Conservation (phyloP, 1,139 yeast genomes). For the Pneumocystis murina region DNA sequence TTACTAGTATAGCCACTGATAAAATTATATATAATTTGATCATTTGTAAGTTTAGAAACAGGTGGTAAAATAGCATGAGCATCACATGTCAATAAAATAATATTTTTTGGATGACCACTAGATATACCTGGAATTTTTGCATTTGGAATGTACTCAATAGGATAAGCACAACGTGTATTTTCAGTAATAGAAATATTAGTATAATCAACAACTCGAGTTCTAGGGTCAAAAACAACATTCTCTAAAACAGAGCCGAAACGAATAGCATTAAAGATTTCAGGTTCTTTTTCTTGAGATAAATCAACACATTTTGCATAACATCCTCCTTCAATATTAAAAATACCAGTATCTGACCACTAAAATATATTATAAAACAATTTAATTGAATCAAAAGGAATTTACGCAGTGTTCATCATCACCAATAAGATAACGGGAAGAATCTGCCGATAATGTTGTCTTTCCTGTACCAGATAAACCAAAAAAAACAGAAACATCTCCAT, state of each 20-base stretch:
- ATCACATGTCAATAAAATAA: slow-evolving; percentile 86
- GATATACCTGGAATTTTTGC: slow-evolving; percentile 93
- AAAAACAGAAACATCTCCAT: slow-evolving; percentile 78
- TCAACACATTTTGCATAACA: slow-evolving; percentile 97
- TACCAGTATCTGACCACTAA: slow-evolving; percentile 88
- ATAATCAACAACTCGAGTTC: slow-evolving; percentile 73
- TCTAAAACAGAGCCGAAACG: slow-evolving; percentile 88
- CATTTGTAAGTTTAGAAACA: slow-evolving; percentile 80
- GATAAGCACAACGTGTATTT: slow-evolving; percentile 97
- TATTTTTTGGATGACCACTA: slow-evolving; percentile 80
- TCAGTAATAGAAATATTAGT: slow-evolving; percentile 71
- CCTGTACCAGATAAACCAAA: slow-evolving; percentile 98
- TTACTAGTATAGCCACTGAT: slow-evolving; percentile 97
- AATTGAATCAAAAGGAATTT: not conserved
- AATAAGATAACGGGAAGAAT: slow-evolving; percentile 81
- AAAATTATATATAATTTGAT: slow-evolving; percentile 98
- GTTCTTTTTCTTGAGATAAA: slow-evolving; percentile 80
- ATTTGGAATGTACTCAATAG: slow-evolving; percentile 91
- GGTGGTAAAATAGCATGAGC: slow-evolving; percentile 98
- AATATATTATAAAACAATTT: not conserved
- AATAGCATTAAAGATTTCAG: slow-evolving; percentile 91
- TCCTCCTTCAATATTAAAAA: slow-evolving; percentile 98
- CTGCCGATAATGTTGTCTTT: slow-evolving; percentile 93
- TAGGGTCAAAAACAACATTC: slow-evolving; percentile 76
- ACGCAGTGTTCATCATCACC: slow-evolving; percentile 97